Percentiles rank a stretch among this genome's conserved stretches.
phyloP scores from a whole-genome alignment of 805 yeast genomes.

The Hermanozyma aechmeae region DNA sequence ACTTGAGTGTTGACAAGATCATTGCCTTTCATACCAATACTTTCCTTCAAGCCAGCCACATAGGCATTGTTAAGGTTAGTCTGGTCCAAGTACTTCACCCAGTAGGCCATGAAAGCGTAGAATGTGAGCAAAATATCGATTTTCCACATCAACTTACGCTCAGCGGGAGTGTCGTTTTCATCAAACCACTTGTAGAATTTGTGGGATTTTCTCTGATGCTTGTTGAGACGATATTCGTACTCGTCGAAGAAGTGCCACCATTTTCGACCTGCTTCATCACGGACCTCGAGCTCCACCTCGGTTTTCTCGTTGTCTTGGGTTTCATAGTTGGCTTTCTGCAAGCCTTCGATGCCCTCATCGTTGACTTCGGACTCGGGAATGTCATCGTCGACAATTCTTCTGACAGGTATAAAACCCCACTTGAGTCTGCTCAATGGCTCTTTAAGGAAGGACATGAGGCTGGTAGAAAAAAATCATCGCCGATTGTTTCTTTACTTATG shows the following conservation, averaged over 20 bases:
- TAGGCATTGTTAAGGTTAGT: constrained; percentile 58
- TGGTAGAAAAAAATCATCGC: too few relatives aligned
- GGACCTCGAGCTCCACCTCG: constrained; percentile 24
- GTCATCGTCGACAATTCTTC: constrained; percentile 26
- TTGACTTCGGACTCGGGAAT: too few relatives aligned
- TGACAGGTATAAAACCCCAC: constrained; percentile 27
- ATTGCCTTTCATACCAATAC: constrained; percentile 48
- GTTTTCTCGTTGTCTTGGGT: background rate
- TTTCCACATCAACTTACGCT: constrained; percentile 20
- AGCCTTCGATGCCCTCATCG: constrained; percentile 1
- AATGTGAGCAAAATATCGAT: constrained; percentile 22
- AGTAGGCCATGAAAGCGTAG: constrained; percentile 37
- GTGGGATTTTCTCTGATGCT: constrained; percentile 19
- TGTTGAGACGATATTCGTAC: constrained; percentile 44
- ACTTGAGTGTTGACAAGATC: constrained; percentile 54
- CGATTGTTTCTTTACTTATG: too few relatives aligned
- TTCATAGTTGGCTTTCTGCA: constrained; percentile 8
- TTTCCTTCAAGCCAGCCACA: constrained; percentile 53
- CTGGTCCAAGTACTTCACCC: constrained; percentile 60
- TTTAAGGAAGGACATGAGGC: too few relatives aligned
- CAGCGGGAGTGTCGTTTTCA: constrained; percentile 34
- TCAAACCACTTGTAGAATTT: constrained; percentile 52
- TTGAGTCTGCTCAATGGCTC: too few relatives aligned
- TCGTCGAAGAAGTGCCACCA: constrained; percentile 50
- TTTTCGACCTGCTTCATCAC: constrained; percentile 44